These are phyloP conservation scores for Dionaea muscipula DNA, from an alignment of 179 eudicot species.

Conservation along the genomic window DNA sequence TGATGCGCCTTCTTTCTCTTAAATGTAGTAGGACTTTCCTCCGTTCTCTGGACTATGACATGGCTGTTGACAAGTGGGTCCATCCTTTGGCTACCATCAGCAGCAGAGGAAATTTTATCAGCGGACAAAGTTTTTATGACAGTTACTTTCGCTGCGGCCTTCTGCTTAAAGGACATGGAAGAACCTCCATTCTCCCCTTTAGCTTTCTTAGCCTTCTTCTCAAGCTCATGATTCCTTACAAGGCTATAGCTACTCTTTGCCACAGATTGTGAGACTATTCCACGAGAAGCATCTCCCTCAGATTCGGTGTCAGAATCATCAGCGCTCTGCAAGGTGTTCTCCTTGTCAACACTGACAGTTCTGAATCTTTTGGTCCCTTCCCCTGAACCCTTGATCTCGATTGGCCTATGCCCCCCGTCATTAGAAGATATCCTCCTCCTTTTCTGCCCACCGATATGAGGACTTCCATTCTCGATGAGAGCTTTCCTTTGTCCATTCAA, in stretches of 20 bases:
- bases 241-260: conserved; percentile 9
- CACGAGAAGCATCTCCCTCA: conserved; percentile 18
- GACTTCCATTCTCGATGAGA: too few relatives aligned
- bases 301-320: conserved; percentile 16
- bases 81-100: not conserved
- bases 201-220: conserved; percentile 17
- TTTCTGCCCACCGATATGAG: too few relatives aligned
- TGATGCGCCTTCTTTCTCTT: conserved; percentile 15
- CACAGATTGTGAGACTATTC: conserved; percentile 11
- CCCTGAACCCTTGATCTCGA: too few relatives aligned
- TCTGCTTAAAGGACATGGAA: conserved; percentile 4
- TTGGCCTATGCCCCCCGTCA: too few relatives aligned
- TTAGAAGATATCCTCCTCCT: too few relatives aligned
- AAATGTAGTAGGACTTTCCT: conserved; percentile 14
- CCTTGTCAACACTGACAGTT: too few relatives aligned
- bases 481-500: too few relatives aligned
- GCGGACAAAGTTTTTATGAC: conserved; percentile 10
- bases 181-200: conserved; percentile 6
- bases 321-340: too few relatives aligned
- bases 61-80: conserved; percentile 8
- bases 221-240: conserved; percentile 12
- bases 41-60: conserved; percentile 10
- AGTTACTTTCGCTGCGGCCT: conserved; percentile 10
- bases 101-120: conserved; percentile 7
- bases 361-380: too few relatives aligned